Percentiles rank a stretch among this genome's conserved stretches.
Evolutionary conservation across 768 basidiomycete species (phyloP).

Genomic region (Amanita pseudoporphyria): DNA sequence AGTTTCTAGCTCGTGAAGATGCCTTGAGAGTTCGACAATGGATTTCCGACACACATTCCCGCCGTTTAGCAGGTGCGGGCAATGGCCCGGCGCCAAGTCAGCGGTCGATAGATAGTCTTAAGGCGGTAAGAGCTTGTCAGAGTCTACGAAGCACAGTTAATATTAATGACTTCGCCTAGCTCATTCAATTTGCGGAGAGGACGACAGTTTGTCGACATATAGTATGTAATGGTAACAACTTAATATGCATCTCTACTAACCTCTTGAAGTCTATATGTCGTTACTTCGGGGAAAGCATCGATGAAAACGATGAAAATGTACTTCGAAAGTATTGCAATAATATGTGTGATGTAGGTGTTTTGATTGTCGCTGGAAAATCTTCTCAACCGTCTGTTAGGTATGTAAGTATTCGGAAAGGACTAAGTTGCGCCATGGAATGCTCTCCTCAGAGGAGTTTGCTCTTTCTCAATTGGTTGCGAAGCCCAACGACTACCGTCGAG

Average conservation of each 20-base stretch:
- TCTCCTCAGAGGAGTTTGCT: slow-evolving; percentile 33
- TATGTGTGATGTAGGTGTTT: slow-evolving; percentile 69
- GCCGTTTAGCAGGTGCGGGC: slow-evolving; percentile 32
- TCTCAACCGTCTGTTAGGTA: slow-evolving; percentile 31
- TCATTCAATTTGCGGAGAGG: slow-evolving; percentile 48
- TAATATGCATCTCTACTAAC: background rate
- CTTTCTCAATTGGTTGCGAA: slow-evolving; percentile 13
- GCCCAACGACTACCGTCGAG: slow-evolving; percentile 9
- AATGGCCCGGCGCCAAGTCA: slow-evolving; percentile 60
- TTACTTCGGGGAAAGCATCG: slow-evolving; percentile 69
- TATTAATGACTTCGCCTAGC: slow-evolving; percentile 12
- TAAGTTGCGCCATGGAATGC: slow-evolving; percentile 32
- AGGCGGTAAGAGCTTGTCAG: slow-evolving; percentile 32
- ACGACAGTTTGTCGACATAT: slow-evolving; percentile 57
- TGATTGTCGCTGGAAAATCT: background rate
- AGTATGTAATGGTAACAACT: slow-evolving; percentile 28
- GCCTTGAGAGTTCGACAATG: slow-evolving; percentile 43
- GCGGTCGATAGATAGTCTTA: slow-evolving; percentile 53
- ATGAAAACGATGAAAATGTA: slow-evolving; percentile 32
- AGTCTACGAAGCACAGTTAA: background rate
- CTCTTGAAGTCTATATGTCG: slow-evolving; percentile 57
- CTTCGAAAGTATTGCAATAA: slow-evolving; percentile 49
- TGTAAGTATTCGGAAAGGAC: slow-evolving; percentile 74
- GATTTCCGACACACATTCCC: slow-evolving; percentile 36
- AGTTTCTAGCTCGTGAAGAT: slow-evolving; percentile 62